Base-by-base conservation (phyloP, 129 eudicot species). In the Flaveria trinervia region DNA sequence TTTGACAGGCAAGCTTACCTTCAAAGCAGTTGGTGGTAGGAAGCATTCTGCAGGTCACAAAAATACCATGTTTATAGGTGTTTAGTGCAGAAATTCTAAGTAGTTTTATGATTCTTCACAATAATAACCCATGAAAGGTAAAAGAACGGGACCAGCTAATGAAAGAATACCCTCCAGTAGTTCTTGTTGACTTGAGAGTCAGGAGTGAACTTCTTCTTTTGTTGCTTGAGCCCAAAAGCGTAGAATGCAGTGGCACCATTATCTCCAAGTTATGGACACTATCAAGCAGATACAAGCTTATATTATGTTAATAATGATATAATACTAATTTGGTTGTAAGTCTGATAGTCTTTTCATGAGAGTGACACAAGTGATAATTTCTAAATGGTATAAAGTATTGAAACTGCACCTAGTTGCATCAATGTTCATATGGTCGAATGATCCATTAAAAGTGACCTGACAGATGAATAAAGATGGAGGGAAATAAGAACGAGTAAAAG, bases 401-500 rank as follows among this genome's bases (percentile, higher is more conserved):
- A 23, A 23, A 23, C 26, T 0, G 26, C 1, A 93, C 98, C 97
- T 94, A 18, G 99, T 89, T 69, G 97, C 93, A 83, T 95, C 99
- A 73, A 95, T 95, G 83, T 83, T 95, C 96, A 95, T 80, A 86
- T 95, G 99, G 79, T 95, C 99, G 80, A 91, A 95, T 73, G 99
- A 91, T 76, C 96, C 99, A 77, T 95, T 95, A 67, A 20, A 20
- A 20, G 22, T 20, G 22, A 20, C 22, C 22, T 20, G 96, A 61
- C 79, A 44, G 59, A 50, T 28, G 30, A 28, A 28, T 28, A 28
- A 28, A 28, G 30, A 65, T 28, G 76, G 20, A 79, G 68, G 30
- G 46, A 73, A 49, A 60, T 20, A 81, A 28, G 70, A 45, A 49
- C 12, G 39, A 44, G 76, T 48, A 68, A 33, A 59, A 74, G 76